These are phyloP conservation scores for Acer yangbiense DNA, from an alignment of 345 rosid genomes.

Conservation along the genomic window DNA sequence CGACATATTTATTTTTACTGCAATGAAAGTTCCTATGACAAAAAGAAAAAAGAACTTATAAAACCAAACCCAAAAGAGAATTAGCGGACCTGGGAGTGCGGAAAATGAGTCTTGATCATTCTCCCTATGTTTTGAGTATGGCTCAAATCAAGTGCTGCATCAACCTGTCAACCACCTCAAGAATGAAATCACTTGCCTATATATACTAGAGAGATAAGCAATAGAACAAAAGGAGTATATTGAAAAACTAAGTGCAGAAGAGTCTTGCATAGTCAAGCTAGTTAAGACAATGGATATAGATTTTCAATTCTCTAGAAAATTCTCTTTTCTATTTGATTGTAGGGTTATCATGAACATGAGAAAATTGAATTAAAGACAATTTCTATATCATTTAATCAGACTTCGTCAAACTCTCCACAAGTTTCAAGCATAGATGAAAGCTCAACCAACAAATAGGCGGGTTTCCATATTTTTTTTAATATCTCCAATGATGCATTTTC, in stretches of 20 bases:
- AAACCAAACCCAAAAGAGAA: background rate
- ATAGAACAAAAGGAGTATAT: background rate
- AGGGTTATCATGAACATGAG: background rate
- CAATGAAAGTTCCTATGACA: background rate
- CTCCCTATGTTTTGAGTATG: slow-evolving; percentile 95
- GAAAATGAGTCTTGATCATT: slow-evolving; percentile 76
- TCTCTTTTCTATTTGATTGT: background rate
- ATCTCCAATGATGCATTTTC: background rate
- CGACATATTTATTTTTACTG: background rate
- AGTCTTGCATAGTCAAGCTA: background rate
- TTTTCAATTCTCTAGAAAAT: background rate
- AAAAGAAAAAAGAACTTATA: background rate
- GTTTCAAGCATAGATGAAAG: background rate
- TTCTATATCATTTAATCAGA: too few relatives aligned
- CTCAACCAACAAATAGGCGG: background rate
- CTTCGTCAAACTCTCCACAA: too few relatives aligned
- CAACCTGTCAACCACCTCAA: slow-evolving; percentile 31
- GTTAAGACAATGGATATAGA: background rate
- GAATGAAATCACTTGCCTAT: slow-evolving; percentile 15
- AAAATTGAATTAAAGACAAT: background rate
- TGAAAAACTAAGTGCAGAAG: background rate
- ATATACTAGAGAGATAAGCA: background rate
- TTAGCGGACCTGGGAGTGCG: slow-evolving; percentile 71
- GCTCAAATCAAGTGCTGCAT: slow-evolving; percentile 94
- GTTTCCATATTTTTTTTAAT: background rate